Percentiles rank a stretch among this genome's conserved stretches.
Conservation (phyloP, 2,329 filamentous ascomycete species). For the Colletotrichum camelliae region DNA sequence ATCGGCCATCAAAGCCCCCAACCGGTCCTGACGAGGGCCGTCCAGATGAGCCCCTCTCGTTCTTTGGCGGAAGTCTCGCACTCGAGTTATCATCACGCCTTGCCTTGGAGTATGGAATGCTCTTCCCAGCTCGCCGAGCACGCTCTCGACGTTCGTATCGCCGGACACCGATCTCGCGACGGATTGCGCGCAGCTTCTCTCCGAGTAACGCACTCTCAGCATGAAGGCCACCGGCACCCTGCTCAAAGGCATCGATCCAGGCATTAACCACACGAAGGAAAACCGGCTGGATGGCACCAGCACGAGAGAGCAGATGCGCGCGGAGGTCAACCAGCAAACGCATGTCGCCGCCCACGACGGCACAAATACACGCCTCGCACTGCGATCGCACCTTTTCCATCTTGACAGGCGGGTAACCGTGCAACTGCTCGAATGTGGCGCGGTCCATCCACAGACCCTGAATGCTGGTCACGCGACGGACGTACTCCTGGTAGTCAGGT, state of each 20-base stretch:
- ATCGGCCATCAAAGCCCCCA: not conserved
- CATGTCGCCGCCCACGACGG: constrained; percentile 49
- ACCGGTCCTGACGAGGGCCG: not conserved
- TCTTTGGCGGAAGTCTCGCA: not conserved
- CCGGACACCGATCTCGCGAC: not conserved
- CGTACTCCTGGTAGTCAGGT: constrained; percentile 23
- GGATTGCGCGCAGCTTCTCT: constrained; percentile 4
- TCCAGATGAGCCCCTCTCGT: not conserved
- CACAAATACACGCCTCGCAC: constrained; percentile 61
- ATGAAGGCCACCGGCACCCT: not conserved
- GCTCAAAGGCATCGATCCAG: constrained; percentile 44
- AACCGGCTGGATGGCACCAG: constrained; percentile 34
- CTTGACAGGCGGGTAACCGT: constrained; percentile 31
- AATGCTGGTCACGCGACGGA: constrained; percentile 36
- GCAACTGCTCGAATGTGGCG: constrained; percentile 38
- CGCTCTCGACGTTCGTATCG: constrained; percentile 11
- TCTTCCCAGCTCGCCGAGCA: not conserved
- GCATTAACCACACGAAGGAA: constrained; percentile 45
- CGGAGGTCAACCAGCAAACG: constrained; percentile 50
- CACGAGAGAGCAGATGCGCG: constrained; percentile 46
- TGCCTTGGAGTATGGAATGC: not conserved
- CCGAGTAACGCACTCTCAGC: constrained; percentile 1
- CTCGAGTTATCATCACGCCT: not conserved
- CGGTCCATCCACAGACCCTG: constrained; percentile 44
- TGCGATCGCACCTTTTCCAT: constrained; percentile 33